Base-by-base conservation (phyloP, 2,329 filamentous ascomycete genomes). In the Cercospora zeina region DNA sequence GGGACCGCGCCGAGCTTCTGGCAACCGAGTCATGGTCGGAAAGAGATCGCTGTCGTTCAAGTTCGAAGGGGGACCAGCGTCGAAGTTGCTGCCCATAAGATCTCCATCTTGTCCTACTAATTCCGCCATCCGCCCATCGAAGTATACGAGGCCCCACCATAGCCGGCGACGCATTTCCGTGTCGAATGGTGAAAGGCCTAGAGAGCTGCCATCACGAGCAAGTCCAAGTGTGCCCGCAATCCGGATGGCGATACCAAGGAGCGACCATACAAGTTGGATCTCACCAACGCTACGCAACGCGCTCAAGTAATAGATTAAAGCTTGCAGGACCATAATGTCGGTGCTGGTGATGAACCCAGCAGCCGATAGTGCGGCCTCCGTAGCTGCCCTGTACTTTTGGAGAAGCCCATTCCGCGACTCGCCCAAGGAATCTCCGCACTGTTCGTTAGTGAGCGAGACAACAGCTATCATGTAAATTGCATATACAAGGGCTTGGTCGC, bases 101-200 rank as follows among this genome's bases (percentile, higher is more conserved):
- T 70, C 68, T 13, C 66, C 67, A 34, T 68, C 66, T 54, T 70
- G 68, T 6, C 69, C 69, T 4, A 70, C 67, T 3, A 90, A 83
- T 72, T 91, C 88, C 61, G 86, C 82, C 37, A 90, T 83, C 21
- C 89, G 86, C 63, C 83, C 80, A 72, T 92, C 89, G 66, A 90
- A 88, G 27, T 85, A 79, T 1, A 88, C 81, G 14, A 92, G 63
- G 3, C 66, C 70, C 72, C 73, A 75, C 72, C 71, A 75, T 8
- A 75, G 60, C 3, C 74, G 69, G 37, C 72, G 59, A 3, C 73
- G 72, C 65, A 75, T 71, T 54, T 76, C 74, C 6, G 66, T 68
- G 37, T 76, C 73, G 60, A 75, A 74, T 3, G 71, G 70, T 13
- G 72, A 67, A 10, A 76, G 59, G n/a, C 62, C 63, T 9, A 72